These are phyloP conservation scores for Hemileccinum impolitum DNA, from an alignment of 768 basidiomycete species.

Conservation along the genomic window DNA sequence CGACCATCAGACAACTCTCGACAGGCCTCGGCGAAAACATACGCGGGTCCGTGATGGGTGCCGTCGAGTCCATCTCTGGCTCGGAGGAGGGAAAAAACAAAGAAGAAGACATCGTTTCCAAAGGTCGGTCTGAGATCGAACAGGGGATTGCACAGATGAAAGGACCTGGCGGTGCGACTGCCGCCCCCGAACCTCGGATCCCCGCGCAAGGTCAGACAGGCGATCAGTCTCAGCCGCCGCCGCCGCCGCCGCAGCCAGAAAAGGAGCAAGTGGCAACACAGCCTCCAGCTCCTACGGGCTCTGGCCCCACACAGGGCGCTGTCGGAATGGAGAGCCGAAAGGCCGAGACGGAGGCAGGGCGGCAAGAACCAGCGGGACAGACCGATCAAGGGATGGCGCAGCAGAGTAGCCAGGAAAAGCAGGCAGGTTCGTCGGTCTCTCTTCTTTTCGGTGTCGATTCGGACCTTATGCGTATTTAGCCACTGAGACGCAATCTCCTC, in stretches of 20 bases:
- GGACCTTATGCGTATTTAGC: not conserved
- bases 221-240: not conserved
- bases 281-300: no score
- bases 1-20: not conserved
- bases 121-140: conserved; percentile 40
- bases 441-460: not conserved
- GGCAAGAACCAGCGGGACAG: not conserved
- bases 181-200: not conserved
- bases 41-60: conserved; percentile 41
- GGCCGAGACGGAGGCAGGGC: not conserved
- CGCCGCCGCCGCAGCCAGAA: not conserved
- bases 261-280: not conserved
- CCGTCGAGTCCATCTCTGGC: conserved; percentile 34
- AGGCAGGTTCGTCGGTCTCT: conserved; percentile 1
- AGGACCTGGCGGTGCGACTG: conserved; percentile 5
- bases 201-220: not conserved
- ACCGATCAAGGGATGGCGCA: not conserved
- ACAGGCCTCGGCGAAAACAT: conserved; percentile 44
- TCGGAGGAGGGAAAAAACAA: conserved; percentile 23
- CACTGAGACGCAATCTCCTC: not conserved
- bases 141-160: conserved; percentile 35
- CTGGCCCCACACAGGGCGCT: not conserved
- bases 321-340: not conserved
- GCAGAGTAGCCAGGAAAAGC: not conserved
- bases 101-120: conserved; percentile 35